These are phyloP conservation scores for Nannizziopsis barbatae DNA, from an alignment of 2,329 filamentous ascomycete species.

Conservation along the genomic window DNA sequence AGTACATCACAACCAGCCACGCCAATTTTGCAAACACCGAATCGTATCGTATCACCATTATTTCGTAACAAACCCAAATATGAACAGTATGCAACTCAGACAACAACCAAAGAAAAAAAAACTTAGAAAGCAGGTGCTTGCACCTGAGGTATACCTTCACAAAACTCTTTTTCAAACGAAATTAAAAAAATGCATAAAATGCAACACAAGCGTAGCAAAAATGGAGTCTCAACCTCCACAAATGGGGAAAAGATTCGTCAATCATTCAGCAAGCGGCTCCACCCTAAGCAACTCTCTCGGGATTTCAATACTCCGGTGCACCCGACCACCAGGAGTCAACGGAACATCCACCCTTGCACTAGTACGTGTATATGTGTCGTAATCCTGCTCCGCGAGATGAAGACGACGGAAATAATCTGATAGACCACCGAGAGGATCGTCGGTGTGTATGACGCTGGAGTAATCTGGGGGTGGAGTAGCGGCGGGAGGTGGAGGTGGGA, in stretches of 20 bases:
- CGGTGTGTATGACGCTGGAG: conserved; percentile 62
- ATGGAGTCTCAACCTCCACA: not conserved
- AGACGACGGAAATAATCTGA: conserved; percentile 72
- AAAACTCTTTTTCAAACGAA: too few species aligned
- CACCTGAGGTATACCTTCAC: too few species aligned
- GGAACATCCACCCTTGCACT: conserved; percentile 44
- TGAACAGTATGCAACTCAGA: too few species aligned
- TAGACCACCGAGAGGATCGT: conserved; percentile 48
- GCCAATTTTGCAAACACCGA: too few species aligned
- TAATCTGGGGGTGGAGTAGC: conserved; percentile 79
- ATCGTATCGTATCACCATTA: too few species aligned
- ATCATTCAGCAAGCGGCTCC: conserved; percentile 4
- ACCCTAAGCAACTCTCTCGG: conserved; percentile 42
- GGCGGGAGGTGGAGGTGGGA: conserved; percentile 60
- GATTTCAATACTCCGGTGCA: conserved; percentile 56
- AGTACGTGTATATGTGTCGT: conserved; percentile 38
- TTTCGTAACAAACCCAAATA: too few species aligned
- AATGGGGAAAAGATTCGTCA: not conserved
- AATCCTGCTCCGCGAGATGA: conserved; percentile 53
- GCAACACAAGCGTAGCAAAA: too few species aligned
- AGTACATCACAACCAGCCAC: too few species aligned
- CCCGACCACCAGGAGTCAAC: conserved; percentile 51
- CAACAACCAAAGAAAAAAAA: too few species aligned
- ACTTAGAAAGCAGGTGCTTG: too few species aligned
- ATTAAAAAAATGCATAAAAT: too few species aligned